Conservation (phyloP, 2,329 filamentous ascomycete species). For the Cercospora zeina region DNA sequence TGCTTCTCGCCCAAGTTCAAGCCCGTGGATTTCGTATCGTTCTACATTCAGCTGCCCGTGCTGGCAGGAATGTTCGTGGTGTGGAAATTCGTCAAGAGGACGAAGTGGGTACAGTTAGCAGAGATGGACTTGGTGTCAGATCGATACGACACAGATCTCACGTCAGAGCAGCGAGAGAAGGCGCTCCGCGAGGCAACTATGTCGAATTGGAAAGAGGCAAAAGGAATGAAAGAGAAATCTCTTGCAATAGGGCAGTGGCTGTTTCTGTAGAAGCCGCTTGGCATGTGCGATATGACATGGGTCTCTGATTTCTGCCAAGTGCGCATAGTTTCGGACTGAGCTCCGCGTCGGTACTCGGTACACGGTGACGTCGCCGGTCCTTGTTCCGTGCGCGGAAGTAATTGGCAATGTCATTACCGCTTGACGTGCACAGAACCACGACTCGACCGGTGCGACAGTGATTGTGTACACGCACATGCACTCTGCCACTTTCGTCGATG, state of each 20-base stretch:
- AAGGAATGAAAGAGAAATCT: slow-evolving; percentile 21
- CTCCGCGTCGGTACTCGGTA: too few species aligned
- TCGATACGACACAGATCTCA: slow-evolving; percentile 26
- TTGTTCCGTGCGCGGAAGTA: too few species aligned
- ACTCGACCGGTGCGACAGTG: too few species aligned
- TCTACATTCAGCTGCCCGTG: slow-evolving; percentile 62
- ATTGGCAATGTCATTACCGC: too few species aligned
- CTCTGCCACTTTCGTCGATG: not conserved
- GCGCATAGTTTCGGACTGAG: too few species aligned
- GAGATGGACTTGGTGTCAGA: slow-evolving; percentile 52
- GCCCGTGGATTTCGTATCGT: slow-evolving; percentile 61
- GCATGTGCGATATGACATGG: not conserved
- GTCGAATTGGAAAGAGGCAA: slow-evolving; percentile 19
- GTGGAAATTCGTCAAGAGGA: slow-evolving; percentile 57
- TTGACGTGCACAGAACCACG: too few species aligned
- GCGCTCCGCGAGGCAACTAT: slow-evolving; percentile 24
- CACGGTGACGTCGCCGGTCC: too few species aligned
- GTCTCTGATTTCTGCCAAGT: not conserved
- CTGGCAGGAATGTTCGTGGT: slow-evolving; percentile 57
- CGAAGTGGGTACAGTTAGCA: slow-evolving; percentile 47
- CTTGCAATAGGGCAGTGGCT: slow-evolving; percentile 26
- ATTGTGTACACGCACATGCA: not conserved
- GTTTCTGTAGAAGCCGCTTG: slow-evolving; percentile 19
- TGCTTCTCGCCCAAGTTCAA: slow-evolving; percentile 62
- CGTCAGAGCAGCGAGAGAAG: slow-evolving; percentile 25